Percentiles rank a stretch among this genome's conserved stretches.
These are phyloP conservation scores for Hibiscus trionum DNA, from an alignment of 345 rosid genomes.

Conservation along the genomic window DNA sequence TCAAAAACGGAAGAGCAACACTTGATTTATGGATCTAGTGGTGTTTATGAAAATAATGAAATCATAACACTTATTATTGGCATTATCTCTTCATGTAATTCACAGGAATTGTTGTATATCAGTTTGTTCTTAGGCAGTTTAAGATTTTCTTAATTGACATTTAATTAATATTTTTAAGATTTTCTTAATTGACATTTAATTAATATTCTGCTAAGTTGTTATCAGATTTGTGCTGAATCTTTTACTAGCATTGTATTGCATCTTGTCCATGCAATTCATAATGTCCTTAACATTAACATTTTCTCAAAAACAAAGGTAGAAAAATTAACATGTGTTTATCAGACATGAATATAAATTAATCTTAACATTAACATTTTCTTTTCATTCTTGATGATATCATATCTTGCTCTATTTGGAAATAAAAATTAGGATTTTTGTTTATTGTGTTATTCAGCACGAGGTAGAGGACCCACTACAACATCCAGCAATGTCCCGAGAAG, in stretches of 20 bases:
- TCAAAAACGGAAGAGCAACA: not conserved
- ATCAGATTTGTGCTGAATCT: not conserved
- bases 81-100: not conserved
- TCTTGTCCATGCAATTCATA: not conserved
- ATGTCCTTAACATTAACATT: not conserved
- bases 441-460: conserved; percentile 39
- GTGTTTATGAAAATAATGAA: not conserved
- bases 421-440: conserved; percentile 9
- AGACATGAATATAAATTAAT: too few relatives aligned
- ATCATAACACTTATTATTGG: not conserved
- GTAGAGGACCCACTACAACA: conserved; percentile 41
- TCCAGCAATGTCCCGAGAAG: conserved; percentile 48
- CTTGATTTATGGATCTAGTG: not conserved
- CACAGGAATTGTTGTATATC: not conserved
- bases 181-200: not conserved
- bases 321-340: too few relatives aligned
- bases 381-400: not conserved
- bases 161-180: not conserved
- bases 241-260: not conserved
- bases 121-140: not conserved
- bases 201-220: not conserved
- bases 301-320: too few relatives aligned
- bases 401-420: not conserved
- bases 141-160: not conserved
- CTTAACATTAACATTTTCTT: not conserved